Evolutionary conservation across 2,329 filamentous ascomycete genomes (phyloP), one percentile per base, ranked within the genome.

Genomic region (Beauveria sp.): DNA sequence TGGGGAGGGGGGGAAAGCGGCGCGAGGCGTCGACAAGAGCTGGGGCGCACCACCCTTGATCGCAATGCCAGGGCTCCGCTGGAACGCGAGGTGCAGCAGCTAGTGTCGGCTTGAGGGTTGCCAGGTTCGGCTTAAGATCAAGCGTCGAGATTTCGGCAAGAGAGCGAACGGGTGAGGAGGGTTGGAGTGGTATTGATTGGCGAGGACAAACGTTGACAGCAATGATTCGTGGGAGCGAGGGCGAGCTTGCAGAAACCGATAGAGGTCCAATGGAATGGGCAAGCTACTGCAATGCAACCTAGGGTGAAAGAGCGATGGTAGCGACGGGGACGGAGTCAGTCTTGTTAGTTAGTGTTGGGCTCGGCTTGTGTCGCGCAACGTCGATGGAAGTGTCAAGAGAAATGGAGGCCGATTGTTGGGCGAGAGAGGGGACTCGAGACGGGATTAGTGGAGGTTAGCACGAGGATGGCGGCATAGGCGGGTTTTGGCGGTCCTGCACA

Each of bases 31-130:
- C 31, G 31, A 49, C 20, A 20, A 59, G 46, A 60, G 46, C n/a
- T 18, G 46, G 56, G 48, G 45, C 43, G 28, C 43, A 28, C 22
- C 57, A 60, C 57, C 48, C 46, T 59, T 51, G n/a, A n/a, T 43
- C 62, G 20, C 67, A 67, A 71, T 67, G 68, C 70, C 69, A 71
- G 66, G 69, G 68, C 69, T 67, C 69, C 69, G 67, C 69, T 61
- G 61, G 56, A 58, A 43, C 38, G 38, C 46, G 52, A 45, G 48
- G 48, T 60, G 46, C 57, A 52, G 57, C 38, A 45, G 24, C n/a
- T 60, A 60, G 48, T 22, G 46, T 50, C 22, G 16, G 40, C 24
- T 18, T 34, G 31, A 46, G 28, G 43, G 28, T 20, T 49, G 26
- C n/a, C 20, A 45, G 55, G 38, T 43, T 60, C 58, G 58, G 40